Conservation (phyloP, 2,329 filamentous ascomycete genomes). For the Macrophomina tecta region DNA sequence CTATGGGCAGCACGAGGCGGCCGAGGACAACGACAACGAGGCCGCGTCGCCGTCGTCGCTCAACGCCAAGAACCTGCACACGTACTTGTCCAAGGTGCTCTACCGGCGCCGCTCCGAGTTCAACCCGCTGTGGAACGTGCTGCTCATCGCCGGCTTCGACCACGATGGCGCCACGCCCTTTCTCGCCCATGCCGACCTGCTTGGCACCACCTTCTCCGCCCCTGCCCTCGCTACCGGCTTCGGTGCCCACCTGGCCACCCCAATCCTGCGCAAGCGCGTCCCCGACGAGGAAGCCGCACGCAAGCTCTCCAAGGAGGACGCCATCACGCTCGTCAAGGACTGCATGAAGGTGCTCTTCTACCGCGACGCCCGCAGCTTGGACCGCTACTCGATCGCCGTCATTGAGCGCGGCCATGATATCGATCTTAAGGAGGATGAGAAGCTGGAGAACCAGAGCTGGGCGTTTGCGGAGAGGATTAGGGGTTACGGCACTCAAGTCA, state of each 20-base stretch:
- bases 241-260: constrained; percentile 89
- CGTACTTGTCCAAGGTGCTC: constrained; percentile 93
- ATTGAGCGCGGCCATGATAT: constrained; percentile 83
- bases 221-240: constrained; percentile 93
- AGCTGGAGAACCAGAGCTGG: constrained; percentile 96
- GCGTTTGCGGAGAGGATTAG: constrained; percentile 94
- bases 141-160: constrained; percentile 83
- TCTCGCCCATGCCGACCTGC: constrained; percentile 87
- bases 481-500: constrained; percentile 85
- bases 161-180: constrained; percentile 82
- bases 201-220: constrained; percentile 88
- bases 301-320: constrained; percentile 76
- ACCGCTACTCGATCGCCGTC: constrained; percentile 89
- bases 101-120: constrained; percentile 95
- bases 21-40: constrained; percentile 44
- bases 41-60: constrained; percentile 57
- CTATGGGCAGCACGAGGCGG: constrained; percentile 61
- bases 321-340: constrained; percentile 81
- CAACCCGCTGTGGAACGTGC: constrained; percentile 96
- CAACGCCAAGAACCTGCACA: constrained; percentile 93
- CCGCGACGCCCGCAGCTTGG: constrained; percentile 89
- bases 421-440: constrained; percentile 80
- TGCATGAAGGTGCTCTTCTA: constrained; percentile 99
- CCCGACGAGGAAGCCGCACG: constrained; percentile 81
- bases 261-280: constrained; percentile 82